A percentile compares a stretch with the other conserved stretches of the same genome.
Evolutionary conservation across 2,329 filamentous ascomycete genomes (phyloP).

Genomic region (Microdochium paspali): DNA sequence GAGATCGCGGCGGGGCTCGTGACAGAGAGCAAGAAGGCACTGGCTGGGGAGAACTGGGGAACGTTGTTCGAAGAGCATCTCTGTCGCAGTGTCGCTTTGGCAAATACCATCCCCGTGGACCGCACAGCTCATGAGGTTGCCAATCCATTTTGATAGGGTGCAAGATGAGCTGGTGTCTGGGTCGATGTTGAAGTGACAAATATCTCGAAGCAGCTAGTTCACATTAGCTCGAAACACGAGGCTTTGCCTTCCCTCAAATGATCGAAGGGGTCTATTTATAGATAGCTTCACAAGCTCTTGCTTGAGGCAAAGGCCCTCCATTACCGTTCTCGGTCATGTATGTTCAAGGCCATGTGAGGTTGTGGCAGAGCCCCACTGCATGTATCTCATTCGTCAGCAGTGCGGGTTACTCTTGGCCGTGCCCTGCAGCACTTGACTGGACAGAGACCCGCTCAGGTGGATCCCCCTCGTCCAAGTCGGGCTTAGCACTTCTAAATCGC

Average conservation of each 20-base stretch:
- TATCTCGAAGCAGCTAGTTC: too few species aligned
- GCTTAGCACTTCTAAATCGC: slow-evolving; percentile 13
- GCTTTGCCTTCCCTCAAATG: too few species aligned
- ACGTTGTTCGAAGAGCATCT: slow-evolving; percentile 14
- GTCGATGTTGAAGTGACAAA: too few species aligned
- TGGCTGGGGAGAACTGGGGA: slow-evolving; percentile 16
- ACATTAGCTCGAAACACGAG: too few species aligned
- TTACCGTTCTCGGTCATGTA: too few species aligned
- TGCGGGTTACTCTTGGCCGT: too few species aligned
- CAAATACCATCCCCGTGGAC: slow-evolving; percentile 8
- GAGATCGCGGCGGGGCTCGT: slow-evolving; percentile 19
- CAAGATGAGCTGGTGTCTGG: neutral
- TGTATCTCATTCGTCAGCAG: too few species aligned
- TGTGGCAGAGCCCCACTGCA: too few species aligned
- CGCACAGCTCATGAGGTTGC: neutral
- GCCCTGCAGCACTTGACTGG: slow-evolving; percentile 1
- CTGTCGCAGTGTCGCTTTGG: slow-evolving; percentile 11
- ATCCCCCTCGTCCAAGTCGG: neutral
- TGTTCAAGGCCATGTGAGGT: too few species aligned
- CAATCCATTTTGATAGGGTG: neutral
- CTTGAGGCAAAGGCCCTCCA: too few species aligned
- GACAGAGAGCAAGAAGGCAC: slow-evolving; percentile 12
- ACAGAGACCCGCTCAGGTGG: neutral
- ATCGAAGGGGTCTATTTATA: too few species aligned
- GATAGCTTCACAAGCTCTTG: too few species aligned